Conservation (phyloP, 2,329 filamentous ascomycete species). For the Exophiala sideris region DNA sequence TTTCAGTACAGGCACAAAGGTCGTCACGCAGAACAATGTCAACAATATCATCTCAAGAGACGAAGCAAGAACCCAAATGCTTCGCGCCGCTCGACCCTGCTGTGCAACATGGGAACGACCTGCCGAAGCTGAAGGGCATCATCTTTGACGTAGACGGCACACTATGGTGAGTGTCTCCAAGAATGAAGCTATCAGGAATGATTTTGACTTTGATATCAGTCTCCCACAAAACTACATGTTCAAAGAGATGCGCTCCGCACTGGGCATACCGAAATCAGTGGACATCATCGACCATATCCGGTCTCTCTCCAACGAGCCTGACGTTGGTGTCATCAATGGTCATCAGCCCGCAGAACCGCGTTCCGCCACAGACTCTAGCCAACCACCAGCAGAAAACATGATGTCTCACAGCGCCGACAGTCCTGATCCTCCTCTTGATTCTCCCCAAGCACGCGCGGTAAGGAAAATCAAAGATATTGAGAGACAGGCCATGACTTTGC, state of each 20-base stretch:
- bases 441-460: slow-evolving; percentile 52
- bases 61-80: slow-evolving; percentile 8
- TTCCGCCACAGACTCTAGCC: slow-evolving; percentile 6
- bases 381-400: slow-evolving; percentile 10
- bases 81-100: slow-evolving; percentile 25
- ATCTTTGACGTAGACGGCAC: slow-evolving; percentile 97
- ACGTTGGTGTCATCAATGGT: slow-evolving; percentile 46
- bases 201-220: slow-evolving; percentile 44
- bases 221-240: slow-evolving; percentile 97
- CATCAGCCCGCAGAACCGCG: slow-evolving; percentile 1
- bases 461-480: slow-evolving; percentile 76
- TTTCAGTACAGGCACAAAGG: neutral
- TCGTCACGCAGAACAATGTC: neutral
- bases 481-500: slow-evolving; percentile 71
- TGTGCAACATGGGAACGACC: slow-evolving; percentile 7
- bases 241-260: slow-evolving; percentile 70
- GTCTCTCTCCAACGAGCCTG: slow-evolving; percentile 58
- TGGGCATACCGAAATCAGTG: slow-evolving; percentile 66
- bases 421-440: slow-evolving; percentile 25
- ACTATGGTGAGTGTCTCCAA: slow-evolving; percentile 64
- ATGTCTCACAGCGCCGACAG: slow-evolving; percentile 10
- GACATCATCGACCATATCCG: slow-evolving; percentile 93
- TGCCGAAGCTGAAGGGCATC: slow-evolving; percentile 53
- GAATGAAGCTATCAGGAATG: slow-evolving; percentile 22
- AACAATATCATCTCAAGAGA: neutral